These are phyloP conservation scores for Pythium rishiriense DNA, from an alignment of 352 stramenopile species.

Conservation along the genomic window DNA sequence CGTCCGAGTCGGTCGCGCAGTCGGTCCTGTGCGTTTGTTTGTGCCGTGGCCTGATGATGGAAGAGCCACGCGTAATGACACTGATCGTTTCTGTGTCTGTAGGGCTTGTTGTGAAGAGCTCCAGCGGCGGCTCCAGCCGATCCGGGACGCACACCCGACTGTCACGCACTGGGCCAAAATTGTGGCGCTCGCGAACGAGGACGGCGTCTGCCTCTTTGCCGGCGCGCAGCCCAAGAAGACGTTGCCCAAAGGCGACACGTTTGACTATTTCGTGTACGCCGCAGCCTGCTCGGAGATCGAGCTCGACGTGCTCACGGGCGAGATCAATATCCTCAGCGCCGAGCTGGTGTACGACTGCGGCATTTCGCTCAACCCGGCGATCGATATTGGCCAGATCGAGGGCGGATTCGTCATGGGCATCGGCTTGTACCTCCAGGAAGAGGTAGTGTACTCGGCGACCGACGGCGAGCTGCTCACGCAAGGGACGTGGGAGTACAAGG, in stretches of 20 bases:
- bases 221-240: conserved; percentile 26
- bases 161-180: conserved; percentile 28
- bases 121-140: conserved; percentile 37
- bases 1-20: conserved; percentile 50
- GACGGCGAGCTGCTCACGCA: conserved; percentile 34
- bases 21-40: conserved; percentile 37
- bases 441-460: conserved; percentile 31
- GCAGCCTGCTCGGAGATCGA: conserved; percentile 47
- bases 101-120: conserved; percentile 48
- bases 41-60: no score
- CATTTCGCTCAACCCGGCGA: conserved; percentile 45
- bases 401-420: conserved; percentile 58
- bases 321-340: conserved; percentile 39
- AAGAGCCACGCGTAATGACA: neutral
- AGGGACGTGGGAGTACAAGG: conserved; percentile 61
- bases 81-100: conserved; percentile 2
- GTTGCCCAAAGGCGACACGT: conserved; percentile 12
- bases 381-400: conserved; percentile 71
- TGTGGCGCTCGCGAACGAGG: conserved; percentile 19
- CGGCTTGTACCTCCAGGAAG: conserved; percentile 51
- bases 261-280: conserved; percentile 51
- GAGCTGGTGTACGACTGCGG: conserved; percentile 61
- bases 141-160: conserved; percentile 20
- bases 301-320: conserved; percentile 58
- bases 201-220: conserved; percentile 34